Evolutionary conservation across 129 eudicot species (phyloP).

Genomic region (Lonicera japonica): DNA sequence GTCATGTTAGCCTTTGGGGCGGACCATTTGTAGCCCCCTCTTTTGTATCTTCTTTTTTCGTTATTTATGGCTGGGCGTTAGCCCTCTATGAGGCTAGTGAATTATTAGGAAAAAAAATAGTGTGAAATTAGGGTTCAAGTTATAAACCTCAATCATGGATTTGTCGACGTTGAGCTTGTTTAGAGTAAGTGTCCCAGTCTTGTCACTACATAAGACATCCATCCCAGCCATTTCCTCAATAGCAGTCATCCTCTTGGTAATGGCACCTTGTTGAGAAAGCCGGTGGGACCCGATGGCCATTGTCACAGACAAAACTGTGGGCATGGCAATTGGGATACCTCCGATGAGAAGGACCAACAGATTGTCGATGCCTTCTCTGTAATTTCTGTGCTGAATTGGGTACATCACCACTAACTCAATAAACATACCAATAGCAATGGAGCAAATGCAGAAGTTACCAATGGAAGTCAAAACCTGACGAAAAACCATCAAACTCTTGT

Average conservation of each 20-base stretch:
- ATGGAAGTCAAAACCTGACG: conserved; percentile 69
- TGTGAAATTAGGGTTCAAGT: neutral
- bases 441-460: conserved; percentile 92
- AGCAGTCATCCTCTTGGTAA: conserved; percentile 98
- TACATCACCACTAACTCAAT: conserved; percentile 82
- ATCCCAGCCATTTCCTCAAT: conserved; percentile 99
- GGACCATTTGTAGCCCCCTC: too few species aligned
- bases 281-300: conserved; percentile 98
- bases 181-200: conserved; percentile 94
- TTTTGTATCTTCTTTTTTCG: too few species aligned
- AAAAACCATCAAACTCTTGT: neutral
- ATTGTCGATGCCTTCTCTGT: conserved; percentile 89
- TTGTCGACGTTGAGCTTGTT: conserved; percentile 90
- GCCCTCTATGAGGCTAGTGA: too few species aligned
- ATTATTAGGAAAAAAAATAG: too few species aligned
- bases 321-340: conserved; percentile 99
- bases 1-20: too few species aligned
- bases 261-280: conserved; percentile 89
- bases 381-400: conserved; percentile 58
- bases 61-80: too few species aligned
- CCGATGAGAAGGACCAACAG: conserved; percentile 83
- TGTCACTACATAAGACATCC: conserved; percentile 98
- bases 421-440: conserved; percentile 72
- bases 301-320: conserved; percentile 93
- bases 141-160: conserved; percentile 46